Percentiles rank a stretch among this genome's conserved stretches.
phyloP scores from a whole-genome alignment of 306 rosid genomes.

The Purshia tridentata region DNA sequence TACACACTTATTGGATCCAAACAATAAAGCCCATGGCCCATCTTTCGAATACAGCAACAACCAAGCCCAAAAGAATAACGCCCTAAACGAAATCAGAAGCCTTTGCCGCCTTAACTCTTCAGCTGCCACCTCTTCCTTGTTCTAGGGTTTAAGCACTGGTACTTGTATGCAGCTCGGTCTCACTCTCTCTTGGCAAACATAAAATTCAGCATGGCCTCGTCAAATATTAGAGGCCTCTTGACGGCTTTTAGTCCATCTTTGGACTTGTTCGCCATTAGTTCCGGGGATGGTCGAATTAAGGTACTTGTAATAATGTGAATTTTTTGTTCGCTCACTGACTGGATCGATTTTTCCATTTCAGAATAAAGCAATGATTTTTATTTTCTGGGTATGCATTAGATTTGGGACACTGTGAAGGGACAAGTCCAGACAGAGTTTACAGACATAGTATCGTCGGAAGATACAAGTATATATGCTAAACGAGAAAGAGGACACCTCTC shows the following conservation, averaged over 20 bases:
- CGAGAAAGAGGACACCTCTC: slow-evolving; percentile 82
- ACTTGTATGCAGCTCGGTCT: not conserved
- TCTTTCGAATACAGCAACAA: not conserved
- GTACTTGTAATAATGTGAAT: slow-evolving; percentile 27
- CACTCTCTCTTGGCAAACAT: not conserved
- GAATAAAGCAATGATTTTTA: not conserved
- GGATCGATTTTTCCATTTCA: not conserved
- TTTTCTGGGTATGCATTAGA: slow-evolving; percentile 36
- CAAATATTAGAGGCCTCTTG: slow-evolving; percentile 65
- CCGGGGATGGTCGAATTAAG: slow-evolving; percentile 96
- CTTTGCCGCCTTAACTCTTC: slow-evolving; percentile 6
- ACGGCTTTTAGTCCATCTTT: slow-evolving; percentile 76
- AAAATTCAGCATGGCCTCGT: slow-evolving; percentile 40
- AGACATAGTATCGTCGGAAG: slow-evolving; percentile 54
- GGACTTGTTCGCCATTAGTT: slow-evolving; percentile 70
- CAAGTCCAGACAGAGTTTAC: slow-evolving; percentile 89
- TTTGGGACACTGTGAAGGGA: slow-evolving; percentile 85
- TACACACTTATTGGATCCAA: not conserved
- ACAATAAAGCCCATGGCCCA: not conserved
- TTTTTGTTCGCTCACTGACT: not conserved
- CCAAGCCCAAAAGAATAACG: not conserved
- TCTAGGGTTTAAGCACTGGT: slow-evolving; percentile 17
- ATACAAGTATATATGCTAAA: slow-evolving; percentile 41
- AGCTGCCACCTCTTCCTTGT: not conserved
- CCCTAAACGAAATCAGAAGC: not conserved